Percentiles rank a stretch among this genome's conserved stretches.
Evolutionary conservation across 2,329 filamentous ascomycete genomes (phyloP).

Genomic region (Botryosphaeria dothidea): DNA sequence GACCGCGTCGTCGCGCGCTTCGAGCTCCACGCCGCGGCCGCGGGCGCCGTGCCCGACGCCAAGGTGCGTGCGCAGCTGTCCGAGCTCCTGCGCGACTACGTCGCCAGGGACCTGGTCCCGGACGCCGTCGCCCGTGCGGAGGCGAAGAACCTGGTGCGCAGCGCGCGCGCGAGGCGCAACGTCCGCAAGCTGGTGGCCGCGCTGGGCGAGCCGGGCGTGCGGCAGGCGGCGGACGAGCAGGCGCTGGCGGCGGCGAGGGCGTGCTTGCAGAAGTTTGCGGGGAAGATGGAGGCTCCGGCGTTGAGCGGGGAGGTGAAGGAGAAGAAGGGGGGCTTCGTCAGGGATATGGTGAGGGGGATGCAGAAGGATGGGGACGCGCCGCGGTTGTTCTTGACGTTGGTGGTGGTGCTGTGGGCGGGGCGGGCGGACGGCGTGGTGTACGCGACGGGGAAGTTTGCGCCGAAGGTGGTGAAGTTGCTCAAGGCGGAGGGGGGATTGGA

Average conservation of each 20-base stretch:
- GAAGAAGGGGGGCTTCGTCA: constrained; percentile 30
- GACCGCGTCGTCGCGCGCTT: constrained; percentile 31
- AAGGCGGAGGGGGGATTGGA: constrained; percentile 25
- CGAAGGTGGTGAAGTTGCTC: constrained; percentile 39
- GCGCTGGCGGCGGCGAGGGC: constrained; percentile 19
- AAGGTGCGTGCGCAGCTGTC: constrained; percentile 37
- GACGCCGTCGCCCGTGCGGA: constrained; percentile 34
- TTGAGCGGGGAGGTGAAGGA: constrained; percentile 19
- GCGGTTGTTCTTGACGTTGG: constrained; percentile 37
- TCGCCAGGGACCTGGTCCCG: constrained; percentile 35
- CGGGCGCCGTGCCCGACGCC: constrained; percentile 28
- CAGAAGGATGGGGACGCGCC: constrained; percentile 39
- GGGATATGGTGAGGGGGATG: constrained; percentile 36
- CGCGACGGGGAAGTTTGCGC: constrained; percentile 43
- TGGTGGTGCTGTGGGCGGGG: constrained; percentile 35
- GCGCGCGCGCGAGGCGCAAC: constrained; percentile 35
- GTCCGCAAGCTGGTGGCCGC: constrained; percentile 29
- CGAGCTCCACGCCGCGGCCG: constrained; percentile 29
- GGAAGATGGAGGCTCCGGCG: constrained; percentile 32
- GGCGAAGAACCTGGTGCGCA: constrained; percentile 32
- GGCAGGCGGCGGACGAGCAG: not conserved
- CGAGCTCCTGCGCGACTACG: constrained; percentile 32
- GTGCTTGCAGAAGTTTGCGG: constrained; percentile 34
- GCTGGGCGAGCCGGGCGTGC: constrained; percentile 21
- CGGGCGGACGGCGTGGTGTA: constrained; percentile 37